These are phyloP conservation scores for Neonectria faginata DNA, from an alignment of 2,329 filamentous ascomycete genomes.

Conservation along the genomic window DNA sequence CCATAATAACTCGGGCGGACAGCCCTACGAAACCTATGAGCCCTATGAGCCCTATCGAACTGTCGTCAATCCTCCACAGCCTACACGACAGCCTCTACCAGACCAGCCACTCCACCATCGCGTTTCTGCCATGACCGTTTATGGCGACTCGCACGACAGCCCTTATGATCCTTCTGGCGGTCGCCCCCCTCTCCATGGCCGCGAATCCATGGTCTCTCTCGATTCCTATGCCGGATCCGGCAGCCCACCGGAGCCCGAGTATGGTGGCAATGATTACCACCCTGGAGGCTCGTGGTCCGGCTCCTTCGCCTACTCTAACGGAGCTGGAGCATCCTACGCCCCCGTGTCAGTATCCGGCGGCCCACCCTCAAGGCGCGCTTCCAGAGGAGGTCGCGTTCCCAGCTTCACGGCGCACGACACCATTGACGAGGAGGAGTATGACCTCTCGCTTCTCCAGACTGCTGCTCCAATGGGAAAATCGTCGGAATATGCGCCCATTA, in stretches of 20 bases:
- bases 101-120: conserved; percentile 45
- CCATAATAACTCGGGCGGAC: conserved; percentile 46
- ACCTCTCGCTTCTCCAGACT: conserved; percentile 56
- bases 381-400: conserved; percentile 42
- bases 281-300: conserved; percentile 42
- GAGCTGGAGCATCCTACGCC: conserved; percentile 44
- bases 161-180: conserved; percentile 42
- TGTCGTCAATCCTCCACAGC: background rate
- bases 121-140: conserved; percentile 51
- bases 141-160: conserved; percentile 44
- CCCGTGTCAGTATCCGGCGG: conserved; percentile 41
- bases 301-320: conserved; percentile 46
- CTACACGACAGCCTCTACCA: conserved; percentile 14
- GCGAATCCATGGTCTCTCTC: conserved; percentile 56
- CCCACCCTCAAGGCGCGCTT: conserved; percentile 38
- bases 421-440: conserved; percentile 57
- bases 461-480: conserved; percentile 56
- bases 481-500: conserved; percentile 48
- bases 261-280: conserved; percentile 38
- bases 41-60: conserved; percentile 29
- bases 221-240: conserved; percentile 46
- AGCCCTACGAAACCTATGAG: conserved; percentile 43
- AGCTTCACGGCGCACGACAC: conserved; percentile 48
- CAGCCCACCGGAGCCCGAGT: conserved; percentile 34
- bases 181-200: conserved; percentile 47